phyloP scores from a whole-genome alignment of 352 stramenopile species.

The Globisporangium megalacanthum region DNA sequence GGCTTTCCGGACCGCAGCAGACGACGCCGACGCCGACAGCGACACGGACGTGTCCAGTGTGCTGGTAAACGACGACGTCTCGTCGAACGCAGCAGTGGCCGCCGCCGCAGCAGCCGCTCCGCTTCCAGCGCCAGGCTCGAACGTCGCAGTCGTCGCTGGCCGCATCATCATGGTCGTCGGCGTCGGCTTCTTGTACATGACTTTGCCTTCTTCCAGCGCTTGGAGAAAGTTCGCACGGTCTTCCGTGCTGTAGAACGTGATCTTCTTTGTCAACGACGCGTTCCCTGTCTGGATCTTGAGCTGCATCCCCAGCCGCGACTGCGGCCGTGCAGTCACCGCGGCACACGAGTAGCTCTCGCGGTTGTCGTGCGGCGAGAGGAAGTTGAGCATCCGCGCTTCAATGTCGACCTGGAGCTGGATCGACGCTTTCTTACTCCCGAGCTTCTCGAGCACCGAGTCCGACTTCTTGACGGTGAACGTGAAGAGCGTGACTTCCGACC shows the following conservation, averaged over 20 bases:
- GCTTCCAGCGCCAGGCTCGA: background rate
- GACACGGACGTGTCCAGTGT: slow-evolving; percentile 19
- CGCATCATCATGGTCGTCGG: background rate
- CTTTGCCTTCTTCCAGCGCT: slow-evolving; percentile 74
- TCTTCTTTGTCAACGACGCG: slow-evolving; percentile 77
- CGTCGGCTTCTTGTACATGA: slow-evolving; percentile 62
- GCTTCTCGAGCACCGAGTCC: slow-evolving; percentile 76
- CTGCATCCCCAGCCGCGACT: slow-evolving; percentile 74
- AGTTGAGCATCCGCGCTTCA: slow-evolving; percentile 80
- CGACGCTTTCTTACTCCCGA: slow-evolving; percentile 75
- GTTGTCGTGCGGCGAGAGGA: slow-evolving; percentile 68
- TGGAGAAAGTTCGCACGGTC: slow-evolving; percentile 80
- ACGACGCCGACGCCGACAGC: background rate
- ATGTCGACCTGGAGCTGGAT: slow-evolving; percentile 82
- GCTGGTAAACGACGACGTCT: slow-evolving; percentile 18
- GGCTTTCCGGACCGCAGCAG: no score
- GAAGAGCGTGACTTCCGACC: slow-evolving; percentile 73
- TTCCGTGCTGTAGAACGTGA: slow-evolving; percentile 80
- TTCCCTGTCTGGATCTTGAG: slow-evolving; percentile 81
- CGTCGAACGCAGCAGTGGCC: slow-evolving; percentile 15
- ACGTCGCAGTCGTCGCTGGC: background rate
- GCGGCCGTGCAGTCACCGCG: slow-evolving; percentile 67
- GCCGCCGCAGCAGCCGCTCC: no score
- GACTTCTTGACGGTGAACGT: slow-evolving; percentile 86
- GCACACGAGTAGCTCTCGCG: slow-evolving; percentile 79